Conservation (phyloP, 345 rosid species). For the Camelina hispida region DNA sequence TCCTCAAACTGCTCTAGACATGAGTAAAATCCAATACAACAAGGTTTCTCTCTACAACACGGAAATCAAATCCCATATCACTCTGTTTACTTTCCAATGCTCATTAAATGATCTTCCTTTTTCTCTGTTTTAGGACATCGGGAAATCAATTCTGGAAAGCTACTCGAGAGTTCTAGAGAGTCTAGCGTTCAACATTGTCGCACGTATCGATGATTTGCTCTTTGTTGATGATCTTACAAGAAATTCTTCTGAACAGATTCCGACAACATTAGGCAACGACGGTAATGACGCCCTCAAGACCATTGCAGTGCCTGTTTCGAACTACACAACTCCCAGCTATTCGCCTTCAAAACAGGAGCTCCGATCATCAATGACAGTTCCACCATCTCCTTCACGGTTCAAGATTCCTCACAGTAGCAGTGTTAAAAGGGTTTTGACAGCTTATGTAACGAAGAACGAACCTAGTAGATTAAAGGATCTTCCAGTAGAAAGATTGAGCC, state of each 20-base stretch:
- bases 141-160: conserved; percentile 93
- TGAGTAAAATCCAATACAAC: conserved; percentile 96
- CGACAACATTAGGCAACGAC: conserved; percentile 53
- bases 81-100: no score
- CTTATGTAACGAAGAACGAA: conserved; percentile 59
- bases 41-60: conserved; percentile 43
- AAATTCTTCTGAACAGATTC: conserved; percentile 67
- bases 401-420: conserved; percentile 57
- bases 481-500: conserved; percentile 29
- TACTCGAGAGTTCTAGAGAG: conserved; percentile 94
- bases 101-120: not conserved
- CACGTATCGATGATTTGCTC: conserved; percentile 88
- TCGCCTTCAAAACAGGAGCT: conserved; percentile 71
- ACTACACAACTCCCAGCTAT: conserved; percentile 74
- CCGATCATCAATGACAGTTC: conserved; percentile 55
- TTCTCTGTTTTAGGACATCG: conserved; percentile 66
- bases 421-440: conserved; percentile 74
- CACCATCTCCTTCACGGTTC: conserved; percentile 49
- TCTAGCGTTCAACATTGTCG: conserved; percentile 86
- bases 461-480: conserved; percentile 54
- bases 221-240: conserved; percentile 84
- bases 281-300: conserved; percentile 56
- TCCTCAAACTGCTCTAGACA: conserved; percentile 91
- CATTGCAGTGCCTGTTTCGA: conserved; percentile 59
- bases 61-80: not conserved